Evolutionary conservation across 257 asterid genomes (phyloP).

Genomic region (Marsdenia floribunda): DNA sequence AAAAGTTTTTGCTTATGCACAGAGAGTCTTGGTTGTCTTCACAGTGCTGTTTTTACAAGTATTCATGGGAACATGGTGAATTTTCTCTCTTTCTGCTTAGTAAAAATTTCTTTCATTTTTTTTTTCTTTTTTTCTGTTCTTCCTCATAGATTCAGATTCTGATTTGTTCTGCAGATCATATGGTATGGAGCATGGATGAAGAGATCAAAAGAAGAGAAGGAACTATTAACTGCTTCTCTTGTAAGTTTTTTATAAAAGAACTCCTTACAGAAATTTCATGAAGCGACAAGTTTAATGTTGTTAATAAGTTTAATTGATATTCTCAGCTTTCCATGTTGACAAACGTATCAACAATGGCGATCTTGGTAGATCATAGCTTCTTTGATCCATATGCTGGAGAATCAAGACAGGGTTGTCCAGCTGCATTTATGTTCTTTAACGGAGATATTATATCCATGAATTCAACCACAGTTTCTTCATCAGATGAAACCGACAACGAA

Average conservation of each 20-base stretch:
- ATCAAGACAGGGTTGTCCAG: slow-evolving; percentile 47
- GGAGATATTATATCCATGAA: slow-evolving; percentile 48
- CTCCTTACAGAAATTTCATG: too few species aligned
- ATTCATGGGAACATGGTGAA: slow-evolving; percentile 70
- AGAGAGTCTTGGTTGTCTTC: slow-evolving; percentile 54
- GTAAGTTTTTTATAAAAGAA: slow-evolving; percentile 33
- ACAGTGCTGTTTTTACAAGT: slow-evolving; percentile 51
- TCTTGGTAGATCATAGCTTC: slow-evolving; percentile 42
- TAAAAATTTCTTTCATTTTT: background rate
- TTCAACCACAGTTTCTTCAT: slow-evolving; percentile 29
- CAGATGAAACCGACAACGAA: background rate
- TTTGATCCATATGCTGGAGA: slow-evolving; percentile 58
- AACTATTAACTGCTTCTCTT: slow-evolving; percentile 31
- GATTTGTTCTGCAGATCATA: slow-evolving; percentile 33
- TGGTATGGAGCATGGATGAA: slow-evolving; percentile 85
- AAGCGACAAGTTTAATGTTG: background rate
- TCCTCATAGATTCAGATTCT: background rate
- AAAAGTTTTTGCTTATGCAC: slow-evolving; percentile 43
- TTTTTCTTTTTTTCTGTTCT: background rate
- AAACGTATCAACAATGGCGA: slow-evolving; percentile 47
- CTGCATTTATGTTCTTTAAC: slow-evolving; percentile 43
- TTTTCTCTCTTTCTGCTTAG: background rate
- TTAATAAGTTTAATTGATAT: background rate
- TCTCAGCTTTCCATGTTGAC: slow-evolving; percentile 40
- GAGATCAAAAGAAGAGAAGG: slow-evolving; percentile 45